Conservation (phyloP, 2,329 filamentous ascomycete species). For the Lachnellula cervina region DNA sequence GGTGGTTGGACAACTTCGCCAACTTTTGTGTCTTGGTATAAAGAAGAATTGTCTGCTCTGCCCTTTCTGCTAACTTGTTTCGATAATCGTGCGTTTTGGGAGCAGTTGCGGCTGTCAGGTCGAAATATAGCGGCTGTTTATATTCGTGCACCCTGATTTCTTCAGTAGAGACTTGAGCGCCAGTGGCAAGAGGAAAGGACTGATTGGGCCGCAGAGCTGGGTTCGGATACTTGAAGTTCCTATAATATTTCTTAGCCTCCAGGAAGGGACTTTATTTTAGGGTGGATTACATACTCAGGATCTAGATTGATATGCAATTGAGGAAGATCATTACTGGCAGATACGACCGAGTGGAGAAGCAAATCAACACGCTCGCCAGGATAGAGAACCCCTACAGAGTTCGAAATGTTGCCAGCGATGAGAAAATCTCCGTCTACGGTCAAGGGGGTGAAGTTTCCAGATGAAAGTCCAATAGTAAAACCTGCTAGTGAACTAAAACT, state of each 20-base stretch:
- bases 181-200: constrained; percentile 30
- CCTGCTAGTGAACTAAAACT: constrained; percentile 16
- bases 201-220: constrained; percentile 37
- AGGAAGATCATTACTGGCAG: background rate
- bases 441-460: constrained; percentile 11
- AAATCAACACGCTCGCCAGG: constrained; percentile 41
- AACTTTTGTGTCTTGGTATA: constrained; percentile 44
- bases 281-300: constrained; percentile 29
- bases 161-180: background rate
- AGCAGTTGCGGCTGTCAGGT: constrained; percentile 21
- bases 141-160: background rate
- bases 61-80: background rate
- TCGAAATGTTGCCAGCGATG: constrained; percentile 20
- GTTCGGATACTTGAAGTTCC: constrained; percentile 42
- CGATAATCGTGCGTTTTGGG: background rate
- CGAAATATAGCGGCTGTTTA: constrained; percentile 1
- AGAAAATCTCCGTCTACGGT: constrained; percentile 37
- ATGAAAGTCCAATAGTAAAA: constrained; percentile 12
- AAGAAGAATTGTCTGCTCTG: constrained; percentile 39
- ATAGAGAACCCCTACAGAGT: constrained; percentile 34
- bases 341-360: constrained; percentile 3
- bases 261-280: background rate
- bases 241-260: constrained; percentile 11
- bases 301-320: constrained; percentile 29
- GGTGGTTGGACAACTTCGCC: constrained; percentile 38